Evolutionary conservation across 768 basidiomycete species (phyloP).

Genomic region (Tulasnella sp.): DNA sequence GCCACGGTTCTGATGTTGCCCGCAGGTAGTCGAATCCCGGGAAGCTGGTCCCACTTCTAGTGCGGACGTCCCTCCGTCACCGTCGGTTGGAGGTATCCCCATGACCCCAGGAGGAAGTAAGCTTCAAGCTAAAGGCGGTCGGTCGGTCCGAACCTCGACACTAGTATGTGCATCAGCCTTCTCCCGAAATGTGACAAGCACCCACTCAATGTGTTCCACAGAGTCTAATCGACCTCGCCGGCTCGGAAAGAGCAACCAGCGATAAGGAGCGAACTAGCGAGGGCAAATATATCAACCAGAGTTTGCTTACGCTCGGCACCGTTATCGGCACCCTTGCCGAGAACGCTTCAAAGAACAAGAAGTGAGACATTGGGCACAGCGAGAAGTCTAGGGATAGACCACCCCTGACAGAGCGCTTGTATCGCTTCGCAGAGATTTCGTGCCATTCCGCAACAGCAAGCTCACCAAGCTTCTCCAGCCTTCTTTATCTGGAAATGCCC

Average conservation of each 20-base stretch:
- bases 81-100: conserved; percentile 21
- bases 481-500: conserved; percentile 87
- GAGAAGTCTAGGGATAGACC: no score
- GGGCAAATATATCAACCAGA: conserved; percentile 90
- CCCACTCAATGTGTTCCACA: conserved; percentile 22
- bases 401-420: background rate
- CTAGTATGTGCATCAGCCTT: conserved; percentile 33
- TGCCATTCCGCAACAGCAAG: conserved; percentile 93
- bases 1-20: background rate
- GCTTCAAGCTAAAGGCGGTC: conserved; percentile 65
- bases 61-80: background rate
- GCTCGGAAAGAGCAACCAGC: conserved; percentile 90
- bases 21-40: conserved; percentile 58
- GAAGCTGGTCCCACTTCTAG: conserved; percentile 35
- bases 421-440: conserved; percentile 80
- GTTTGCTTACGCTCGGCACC: conserved; percentile 81
- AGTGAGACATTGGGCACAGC: conserved; percentile 26
- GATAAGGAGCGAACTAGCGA: conserved; percentile 94
- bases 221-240: conserved; percentile 93
- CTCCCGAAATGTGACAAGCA: background rate
- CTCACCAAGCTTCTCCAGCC: conserved; percentile 90
- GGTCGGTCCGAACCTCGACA: conserved; percentile 67
- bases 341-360: conserved; percentile 64
- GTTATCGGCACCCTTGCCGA: conserved; percentile 90
- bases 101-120: conserved; percentile 48